Evolutionary conservation across 345 rosid species (phyloP).

Genomic region (Sapria himalayana): DNA sequence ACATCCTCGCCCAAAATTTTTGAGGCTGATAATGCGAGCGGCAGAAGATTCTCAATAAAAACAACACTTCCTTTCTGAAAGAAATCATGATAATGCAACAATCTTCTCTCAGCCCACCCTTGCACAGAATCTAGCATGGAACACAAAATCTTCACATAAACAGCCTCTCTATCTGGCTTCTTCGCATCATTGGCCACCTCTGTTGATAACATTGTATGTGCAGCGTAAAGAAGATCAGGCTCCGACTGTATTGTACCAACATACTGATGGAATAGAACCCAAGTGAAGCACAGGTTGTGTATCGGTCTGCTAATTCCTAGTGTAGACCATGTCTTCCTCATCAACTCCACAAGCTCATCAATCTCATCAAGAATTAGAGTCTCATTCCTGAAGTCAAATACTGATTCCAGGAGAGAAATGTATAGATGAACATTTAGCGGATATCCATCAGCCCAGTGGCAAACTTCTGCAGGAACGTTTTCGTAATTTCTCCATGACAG

Average conservation of each 20-base stretch:
- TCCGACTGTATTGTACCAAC: constrained; percentile 41
- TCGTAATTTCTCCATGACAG: constrained; percentile 48
- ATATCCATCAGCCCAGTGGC: constrained; percentile 92
- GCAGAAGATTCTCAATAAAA: constrained; percentile 44
- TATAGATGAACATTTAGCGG: constrained; percentile 68
- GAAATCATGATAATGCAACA: constrained; percentile 48
- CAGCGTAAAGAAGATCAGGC: constrained; percentile 54
- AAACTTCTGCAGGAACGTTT: constrained; percentile 44
- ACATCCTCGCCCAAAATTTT: constrained; percentile 51
- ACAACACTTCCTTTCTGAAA: constrained; percentile 39
- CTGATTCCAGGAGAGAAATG: constrained; percentile 34
- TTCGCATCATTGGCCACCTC: constrained; percentile 68
- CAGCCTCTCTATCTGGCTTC: constrained; percentile 38
- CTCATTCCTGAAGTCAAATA: constrained; percentile 62
- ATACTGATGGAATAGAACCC: constrained; percentile 82
- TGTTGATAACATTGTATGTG: constrained; percentile 41
- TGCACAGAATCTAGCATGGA: constrained; percentile 51
- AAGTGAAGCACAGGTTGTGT: constrained; percentile 62
- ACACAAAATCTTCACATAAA: constrained; percentile 34
- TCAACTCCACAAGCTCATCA: constrained; percentile 66
- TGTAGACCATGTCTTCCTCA: constrained; percentile 86
- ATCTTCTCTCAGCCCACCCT: constrained; percentile 70
- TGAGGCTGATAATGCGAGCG: constrained; percentile 43
- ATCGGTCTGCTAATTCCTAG: constrained; percentile 45
- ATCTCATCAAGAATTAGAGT: constrained; percentile 72